Evolutionary conservation across 2,329 filamentous ascomycete genomes (phyloP), one percentile per base, ranked within the genome.

Genomic region (Fusarium praegraminearum): DNA sequence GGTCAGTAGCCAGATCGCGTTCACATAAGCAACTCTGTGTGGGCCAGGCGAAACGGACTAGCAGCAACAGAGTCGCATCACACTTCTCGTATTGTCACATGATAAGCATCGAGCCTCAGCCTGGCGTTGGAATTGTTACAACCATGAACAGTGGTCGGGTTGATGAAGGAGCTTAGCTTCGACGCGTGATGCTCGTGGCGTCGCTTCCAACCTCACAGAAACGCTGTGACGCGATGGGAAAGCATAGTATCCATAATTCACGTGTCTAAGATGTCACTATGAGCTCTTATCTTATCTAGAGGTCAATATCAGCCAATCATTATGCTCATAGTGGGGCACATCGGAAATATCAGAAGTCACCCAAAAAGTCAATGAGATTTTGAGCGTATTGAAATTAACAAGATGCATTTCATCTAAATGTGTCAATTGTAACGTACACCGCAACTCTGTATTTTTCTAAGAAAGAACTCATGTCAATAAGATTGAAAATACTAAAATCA

Each of bases 401-500:
- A 22, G n/a, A 7, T 4, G 7, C 9, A 16, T 10, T 32, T 46
- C 12, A 46, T 32, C 7, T 15, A 32, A 28, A 16, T 15, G n/a
- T 13, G 28, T 15, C n/a, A n/a, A 15, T 30, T 9, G 11, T 7
- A 20, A 20, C 26, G 11, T n/a, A 11, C 11, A 13, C 18, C 18
- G 6, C 43, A 20, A 8, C 12, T 30, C 2, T n/a, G 10, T 20
- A 45, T 30, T 45, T 30, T 45, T 15, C 7, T 7, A 7, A 7
- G 8, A 5, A 2, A 30, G 1, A 30, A 4, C 7, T 15, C 7
- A 20, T 3, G 2, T 15, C 12, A 20, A 2, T 0, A n/a, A 30
- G 4, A 2, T 1, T 1, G 13, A 3, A 3, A 7, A 2, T 2
- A 0, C 0, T 0, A 8, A 4, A 20, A 3, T 11, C 0, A 0